Evolutionary conservation across 2,329 filamentous ascomycete species (phyloP).

Genomic region (Alternaria arbusti): DNA sequence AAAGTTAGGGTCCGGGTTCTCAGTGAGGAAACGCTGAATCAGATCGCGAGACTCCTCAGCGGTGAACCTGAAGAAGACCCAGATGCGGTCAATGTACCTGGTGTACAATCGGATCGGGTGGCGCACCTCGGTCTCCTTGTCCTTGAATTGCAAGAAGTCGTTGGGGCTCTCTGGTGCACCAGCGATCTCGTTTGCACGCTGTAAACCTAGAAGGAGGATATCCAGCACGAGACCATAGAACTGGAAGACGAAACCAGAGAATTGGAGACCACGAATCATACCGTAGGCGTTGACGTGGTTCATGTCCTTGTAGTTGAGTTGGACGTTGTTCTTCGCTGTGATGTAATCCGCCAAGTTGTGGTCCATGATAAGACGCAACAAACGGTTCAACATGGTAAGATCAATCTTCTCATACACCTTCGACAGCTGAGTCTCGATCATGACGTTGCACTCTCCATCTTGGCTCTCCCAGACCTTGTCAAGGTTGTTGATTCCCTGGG

Average conservation of each 20-base stretch:
- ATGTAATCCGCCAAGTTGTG: conserved; percentile 99
- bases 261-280: conserved; percentile 96
- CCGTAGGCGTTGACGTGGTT: conserved; percentile 99
- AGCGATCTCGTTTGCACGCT: conserved; percentile 97
- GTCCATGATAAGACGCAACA: conserved; percentile 96
- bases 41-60: conserved; percentile 94
- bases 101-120: conserved; percentile 98
- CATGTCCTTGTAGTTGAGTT: conserved; percentile 99
- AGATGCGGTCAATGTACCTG: conserved; percentile 96
- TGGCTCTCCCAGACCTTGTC: conserved; percentile 93
- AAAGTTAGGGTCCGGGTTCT: conserved; percentile 98
- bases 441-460: conserved; percentile 95
- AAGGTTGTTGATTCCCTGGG: conserved; percentile 98
- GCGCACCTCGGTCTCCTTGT: conserved; percentile 86
- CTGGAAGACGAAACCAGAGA: conserved; percentile 98
- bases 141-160: conserved; percentile 96
- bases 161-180: conserved; percentile 93
- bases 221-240: conserved; percentile 97
- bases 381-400: conserved; percentile 89
- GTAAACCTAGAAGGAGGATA: conserved; percentile 85
- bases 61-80: conserved; percentile 94
- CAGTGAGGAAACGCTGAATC: conserved; percentile 96
- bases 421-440: conserved; percentile 98
- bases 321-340: conserved; percentile 98
- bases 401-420: conserved; percentile 99